Evolutionary conservation across 2,329 filamentous ascomycete species (phyloP), one percentile per base, ranked within the genome.

Genomic region (Leptosphaerulina australis): DNA sequence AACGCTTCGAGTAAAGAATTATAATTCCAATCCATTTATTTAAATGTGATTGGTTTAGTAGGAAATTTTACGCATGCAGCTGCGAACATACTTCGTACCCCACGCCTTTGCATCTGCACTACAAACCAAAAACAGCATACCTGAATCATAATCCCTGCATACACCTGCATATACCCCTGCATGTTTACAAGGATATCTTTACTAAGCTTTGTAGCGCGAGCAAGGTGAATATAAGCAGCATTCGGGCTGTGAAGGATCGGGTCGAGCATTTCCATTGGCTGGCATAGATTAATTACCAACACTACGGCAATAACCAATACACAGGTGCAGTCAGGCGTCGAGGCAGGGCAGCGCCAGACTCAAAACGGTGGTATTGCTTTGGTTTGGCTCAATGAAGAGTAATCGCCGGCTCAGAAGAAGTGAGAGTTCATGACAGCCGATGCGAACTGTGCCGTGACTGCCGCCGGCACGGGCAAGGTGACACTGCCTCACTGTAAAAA

Each of bases 401-500:
- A 39, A 39, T 44, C 28, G 34, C 34, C 39, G 47, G 28, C 24
- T 24, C 22, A n/a, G 21, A 34, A 12, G 25, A 25, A 7, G 4
- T 11, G 5, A n/a, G 11, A 22, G 17, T 40, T 40, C 39, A 40
- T 40, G 29, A 36, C 9, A 15, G n/a, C 8, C 11, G 14, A 10
- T 11, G 28, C n/a, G 24, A 18, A 12, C 15, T 26, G 29, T 33
- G 20, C 33, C 33, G 26, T 31, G 17, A 22, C 12, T 29, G 21
- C 31, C 37, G 37, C 36, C 36, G 9, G 15, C 28, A 30, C 25
- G 26, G 15, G 8, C 40, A 18, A 10, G 30, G 39, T 8, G 22
- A 24, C 49, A 53, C 49, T 47, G 49, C 49, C 44, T 46, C 38
- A 22, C 21, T 24, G 28, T 15, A 37, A 44, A 47, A 29, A 25